Evolutionary conservation across 1,139 yeast species (phyloP).

Genomic region (Saccharomyces uvarum): DNA sequence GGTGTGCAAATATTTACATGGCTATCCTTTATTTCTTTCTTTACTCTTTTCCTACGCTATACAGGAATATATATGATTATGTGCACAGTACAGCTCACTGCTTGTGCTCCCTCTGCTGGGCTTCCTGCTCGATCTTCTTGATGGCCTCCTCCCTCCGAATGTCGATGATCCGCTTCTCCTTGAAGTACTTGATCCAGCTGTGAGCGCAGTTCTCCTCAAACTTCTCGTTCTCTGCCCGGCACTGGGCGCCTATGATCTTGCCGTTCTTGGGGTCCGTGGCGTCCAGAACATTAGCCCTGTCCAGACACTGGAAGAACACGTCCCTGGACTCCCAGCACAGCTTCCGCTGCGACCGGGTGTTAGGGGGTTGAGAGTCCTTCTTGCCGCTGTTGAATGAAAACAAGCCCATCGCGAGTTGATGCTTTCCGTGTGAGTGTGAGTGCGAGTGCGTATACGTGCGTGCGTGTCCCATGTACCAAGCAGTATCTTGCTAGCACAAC

Average conservation of each 20-base stretch:
- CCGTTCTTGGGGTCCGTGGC: constrained; percentile 37
- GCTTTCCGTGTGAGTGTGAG: neutral
- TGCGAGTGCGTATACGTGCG: neutral
- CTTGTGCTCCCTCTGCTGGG: neutral
- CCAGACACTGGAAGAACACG: constrained; percentile 49
- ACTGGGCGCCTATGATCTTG: constrained; percentile 32
- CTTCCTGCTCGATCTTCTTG: constrained; percentile 46
- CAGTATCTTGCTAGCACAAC: neutral
- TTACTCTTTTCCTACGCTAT: constrained; percentile 1
- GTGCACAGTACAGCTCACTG: neutral
- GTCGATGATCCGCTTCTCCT: constrained; percentile 57
- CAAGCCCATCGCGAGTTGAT: constrained; percentile 16
- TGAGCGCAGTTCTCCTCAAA: constrained; percentile 53
- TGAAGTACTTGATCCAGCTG: constrained; percentile 63
- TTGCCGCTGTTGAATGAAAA: constrained; percentile 15
- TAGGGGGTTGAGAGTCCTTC: constrained; percentile 23
- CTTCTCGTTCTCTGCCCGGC: constrained; percentile 39
- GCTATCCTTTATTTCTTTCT: neutral
- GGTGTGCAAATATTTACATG: neutral
- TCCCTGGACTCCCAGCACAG: constrained; percentile 68
- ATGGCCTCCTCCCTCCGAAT: constrained; percentile 45
- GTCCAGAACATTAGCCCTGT: constrained; percentile 44
- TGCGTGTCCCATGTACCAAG: neutral
- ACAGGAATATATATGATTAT: neutral
- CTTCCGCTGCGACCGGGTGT: constrained; percentile 44